These are phyloP conservation scores for Paramecium octaurelia DNA, from an alignment of 73 alveolate species.

Conservation along the genomic window DNA sequence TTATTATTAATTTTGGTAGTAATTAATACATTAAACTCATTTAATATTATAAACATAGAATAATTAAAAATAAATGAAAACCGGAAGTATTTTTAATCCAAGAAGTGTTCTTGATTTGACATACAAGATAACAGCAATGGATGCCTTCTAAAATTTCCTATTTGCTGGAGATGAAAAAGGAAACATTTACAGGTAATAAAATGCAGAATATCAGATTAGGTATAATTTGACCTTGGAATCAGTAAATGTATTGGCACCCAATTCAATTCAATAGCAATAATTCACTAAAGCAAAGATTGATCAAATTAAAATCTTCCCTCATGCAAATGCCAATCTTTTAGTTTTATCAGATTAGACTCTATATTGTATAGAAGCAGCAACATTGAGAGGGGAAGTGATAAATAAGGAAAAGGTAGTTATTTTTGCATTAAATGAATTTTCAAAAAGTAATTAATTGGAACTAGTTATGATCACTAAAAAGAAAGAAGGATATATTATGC, in stretches of 20 bases:
- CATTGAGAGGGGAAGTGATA: neutral
- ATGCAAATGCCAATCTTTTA: conserved; percentile 6
- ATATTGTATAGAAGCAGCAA: neutral
- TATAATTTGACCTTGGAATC: neutral
- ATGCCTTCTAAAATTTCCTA: conserved; percentile 3
- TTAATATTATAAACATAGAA: neutral
- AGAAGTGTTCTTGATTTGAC: neutral
- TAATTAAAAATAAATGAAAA: neutral
- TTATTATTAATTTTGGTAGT: neutral
- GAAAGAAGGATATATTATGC: conserved; percentile 36
- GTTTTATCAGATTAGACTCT: neutral
- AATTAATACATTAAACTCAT: neutral
- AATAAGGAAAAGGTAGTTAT: neutral
- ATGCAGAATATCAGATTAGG: neutral
- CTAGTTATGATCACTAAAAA: neutral
- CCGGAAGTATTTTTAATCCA: neutral
- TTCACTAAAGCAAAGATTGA: neutral
- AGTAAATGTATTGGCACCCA: neutral
- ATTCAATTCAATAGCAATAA: neutral
- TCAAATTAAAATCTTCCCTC: neutral
- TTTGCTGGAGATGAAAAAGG: conserved; percentile 48
- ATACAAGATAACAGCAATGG: conserved; percentile 42
- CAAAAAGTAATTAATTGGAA: neutral
- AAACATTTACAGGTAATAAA: conserved; percentile 5
- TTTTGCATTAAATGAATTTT: conserved; percentile 27